These are phyloP conservation scores for Rhizopogon roseolus DNA, from an alignment of 768 basidiomycete genomes.

Conservation along the genomic window DNA sequence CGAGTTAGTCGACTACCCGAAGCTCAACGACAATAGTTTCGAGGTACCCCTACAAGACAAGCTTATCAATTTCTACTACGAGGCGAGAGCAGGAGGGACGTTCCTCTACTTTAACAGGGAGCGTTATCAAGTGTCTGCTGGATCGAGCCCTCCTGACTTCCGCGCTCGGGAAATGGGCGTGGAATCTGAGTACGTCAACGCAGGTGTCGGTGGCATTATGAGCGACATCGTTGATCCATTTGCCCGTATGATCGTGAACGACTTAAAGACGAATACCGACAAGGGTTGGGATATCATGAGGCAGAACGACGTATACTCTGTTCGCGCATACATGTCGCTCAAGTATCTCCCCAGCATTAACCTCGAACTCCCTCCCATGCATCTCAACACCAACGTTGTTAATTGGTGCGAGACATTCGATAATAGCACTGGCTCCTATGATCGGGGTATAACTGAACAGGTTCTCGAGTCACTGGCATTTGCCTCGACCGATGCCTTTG, in stretches of 20 bases:
- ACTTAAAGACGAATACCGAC: conserved; percentile 10
- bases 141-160: conserved; percentile 6
- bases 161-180: conserved; percentile 8
- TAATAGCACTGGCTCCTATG: conserved; percentile 26
- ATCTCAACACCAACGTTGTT: conserved; percentile 13
- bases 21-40: conserved; percentile 10
- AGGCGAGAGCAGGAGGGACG: background rate
- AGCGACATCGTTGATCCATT: conserved; percentile 18
- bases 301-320: conserved; percentile 25
- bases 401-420: conserved; percentile 33
- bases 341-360: conserved; percentile 19
- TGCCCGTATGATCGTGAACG: conserved; percentile 10
- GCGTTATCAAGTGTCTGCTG: background rate
- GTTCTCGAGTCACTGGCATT: conserved; percentile 24
- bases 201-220: conserved; percentile 14
- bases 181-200: conserved; percentile 5
- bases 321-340: conserved; percentile 16
- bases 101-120: conserved; percentile 8
- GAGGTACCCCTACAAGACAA: background rate
- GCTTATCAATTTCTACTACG: background rate
- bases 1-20: conserved; percentile 17
- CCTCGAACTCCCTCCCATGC: conserved; percentile 10
- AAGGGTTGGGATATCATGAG: conserved; percentile 23
- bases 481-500: background rate
- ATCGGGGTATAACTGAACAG: conserved; percentile 26